A percentile compares a stretch with the other conserved stretches of the same genome.
phyloP scores from a whole-genome alignment of 306 rosid genomes.

The Lagenaria siceraria region DNA sequence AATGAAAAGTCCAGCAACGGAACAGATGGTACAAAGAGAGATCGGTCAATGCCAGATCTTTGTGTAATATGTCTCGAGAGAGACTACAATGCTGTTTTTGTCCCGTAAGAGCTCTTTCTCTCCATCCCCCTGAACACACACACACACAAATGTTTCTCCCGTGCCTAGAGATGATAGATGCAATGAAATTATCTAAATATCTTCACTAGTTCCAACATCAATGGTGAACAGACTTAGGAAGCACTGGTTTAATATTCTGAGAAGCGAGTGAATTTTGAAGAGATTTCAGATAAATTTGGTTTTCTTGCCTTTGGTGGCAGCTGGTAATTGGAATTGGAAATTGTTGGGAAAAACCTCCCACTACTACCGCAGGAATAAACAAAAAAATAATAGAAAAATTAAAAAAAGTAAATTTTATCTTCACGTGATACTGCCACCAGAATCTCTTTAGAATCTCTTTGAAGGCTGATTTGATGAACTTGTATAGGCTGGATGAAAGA shows the following conservation, averaged over 20 bases:
- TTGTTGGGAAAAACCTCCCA: no score
- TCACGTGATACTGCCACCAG: no score
- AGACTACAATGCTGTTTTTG: slow-evolving; percentile 89
- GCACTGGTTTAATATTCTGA: not conserved
- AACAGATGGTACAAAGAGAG: slow-evolving; percentile 49
- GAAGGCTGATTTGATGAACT: no score
- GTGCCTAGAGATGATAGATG: not conserved
- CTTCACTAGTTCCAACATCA: not conserved
- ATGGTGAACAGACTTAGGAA: not conserved
- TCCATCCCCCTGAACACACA: not conserved
- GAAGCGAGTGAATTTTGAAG: not conserved
- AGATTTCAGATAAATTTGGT: not conserved
- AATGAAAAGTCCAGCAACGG: slow-evolving; percentile 34
- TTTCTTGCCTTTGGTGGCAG: not conserved
- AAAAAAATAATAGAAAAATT: no score
- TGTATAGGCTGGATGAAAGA: no score
- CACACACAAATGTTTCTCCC: not conserved
- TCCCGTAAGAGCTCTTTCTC: slow-evolving; percentile 60
- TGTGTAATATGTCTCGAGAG: slow-evolving; percentile 97
- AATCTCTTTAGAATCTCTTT: no score
- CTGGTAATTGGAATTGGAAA: not conserved
- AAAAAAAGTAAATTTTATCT: no score
- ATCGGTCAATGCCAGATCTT: slow-evolving; percentile 65
- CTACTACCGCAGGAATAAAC: no score
- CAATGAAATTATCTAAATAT: not conserved